Evolutionary conservation across 768 basidiomycete species (phyloP), one percentile per base, ranked within the genome.

Genomic region (Russula brevipes): DNA sequence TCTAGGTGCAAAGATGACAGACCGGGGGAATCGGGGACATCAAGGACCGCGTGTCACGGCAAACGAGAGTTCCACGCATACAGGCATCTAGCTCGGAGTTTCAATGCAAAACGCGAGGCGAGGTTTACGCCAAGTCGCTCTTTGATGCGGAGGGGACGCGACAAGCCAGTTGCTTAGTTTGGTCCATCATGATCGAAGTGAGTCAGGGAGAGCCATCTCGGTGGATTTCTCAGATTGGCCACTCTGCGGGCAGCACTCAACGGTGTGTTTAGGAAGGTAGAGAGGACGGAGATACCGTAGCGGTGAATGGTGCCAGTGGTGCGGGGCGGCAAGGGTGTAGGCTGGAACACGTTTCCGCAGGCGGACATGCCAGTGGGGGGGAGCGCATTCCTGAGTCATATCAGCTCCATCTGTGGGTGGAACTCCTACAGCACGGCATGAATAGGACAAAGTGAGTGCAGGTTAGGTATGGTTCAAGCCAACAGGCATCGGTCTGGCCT

Each of bases 91-190:
- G n/a, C 63, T 55, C 63, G 58, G 63, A 60, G 54, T 60, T 60
- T 51, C n/a, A 64, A 64, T 55, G 12, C 63, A 36, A 59, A 24
- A 45, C 63, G 58, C 54, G 30, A 60, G 58, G 58, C 54, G 60
- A 51, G 5, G 33, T 30, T 41, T 49, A 56, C n/a, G 58, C 53
- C 33, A 55, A 51, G 41, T 64, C n/a, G 35, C 35, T 51, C 54
- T 50, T 41, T 64, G 63, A 60, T 56, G 59, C 3, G 30, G 42
- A 16, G 35, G 54, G 53, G 41, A 30, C 35, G 42, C 41, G 47
- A 51, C 17, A 35, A 56, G 36, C 36, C n/a, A 30, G 33, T 19
- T 54, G 57, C 47, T 24, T 30, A 55, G 38, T 14, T 24, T 42
- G 53, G 36, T 31, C 24, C 41, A 49, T 45, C 63, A 35, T 39